These are phyloP conservation scores for Aspergillus versicolor DNA, from an alignment of 2,329 filamentous ascomycete genomes.

Conservation along the genomic window DNA sequence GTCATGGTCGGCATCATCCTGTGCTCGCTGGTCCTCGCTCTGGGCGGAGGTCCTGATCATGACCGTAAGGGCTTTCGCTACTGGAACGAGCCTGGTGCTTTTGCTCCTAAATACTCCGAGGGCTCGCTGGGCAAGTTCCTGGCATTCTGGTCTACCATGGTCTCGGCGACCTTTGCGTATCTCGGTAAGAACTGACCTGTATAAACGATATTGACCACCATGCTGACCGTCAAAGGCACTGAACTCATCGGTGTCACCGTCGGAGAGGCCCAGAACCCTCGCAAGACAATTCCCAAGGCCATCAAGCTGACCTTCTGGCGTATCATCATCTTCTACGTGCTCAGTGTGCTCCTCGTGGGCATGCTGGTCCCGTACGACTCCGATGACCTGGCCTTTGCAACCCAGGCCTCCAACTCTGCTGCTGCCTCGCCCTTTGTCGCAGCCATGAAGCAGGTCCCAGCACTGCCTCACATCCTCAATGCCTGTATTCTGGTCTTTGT, in stretches of 20 bases:
- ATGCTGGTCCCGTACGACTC: conserved; percentile 75
- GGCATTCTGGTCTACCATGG: conserved; percentile 68
- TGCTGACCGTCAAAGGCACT: conserved; percentile 53
- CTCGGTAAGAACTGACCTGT: not conserved
- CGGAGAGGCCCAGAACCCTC: conserved; percentile 73
- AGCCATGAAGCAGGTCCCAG: not conserved
- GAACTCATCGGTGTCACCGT: conserved; percentile 74
- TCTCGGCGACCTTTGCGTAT: conserved; percentile 76
- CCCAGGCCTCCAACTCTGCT: conserved; percentile 48
- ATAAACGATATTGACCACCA: not conserved
- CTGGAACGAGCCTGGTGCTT: conserved; percentile 64
- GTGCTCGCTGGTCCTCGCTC: conserved; percentile 61
- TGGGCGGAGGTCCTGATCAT: conserved; percentile 63
- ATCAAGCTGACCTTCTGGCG: conserved; percentile 78
- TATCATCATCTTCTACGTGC: conserved; percentile 76
- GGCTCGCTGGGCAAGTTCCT: conserved; percentile 56
- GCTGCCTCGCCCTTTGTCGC: conserved; percentile 65
- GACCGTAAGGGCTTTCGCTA: conserved; percentile 65
- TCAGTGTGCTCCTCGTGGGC: conserved; percentile 71
- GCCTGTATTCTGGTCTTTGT: not conserved
- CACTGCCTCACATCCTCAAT: conserved; percentile 3
- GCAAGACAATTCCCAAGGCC: conserved; percentile 68
- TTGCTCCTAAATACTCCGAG: conserved; percentile 47
- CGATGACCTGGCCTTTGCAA: conserved; percentile 53
- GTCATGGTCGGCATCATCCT: conserved; percentile 66